These are phyloP conservation scores for Anacardium occidentale DNA, from an alignment of 345 rosid species.

Conservation along the genomic window DNA sequence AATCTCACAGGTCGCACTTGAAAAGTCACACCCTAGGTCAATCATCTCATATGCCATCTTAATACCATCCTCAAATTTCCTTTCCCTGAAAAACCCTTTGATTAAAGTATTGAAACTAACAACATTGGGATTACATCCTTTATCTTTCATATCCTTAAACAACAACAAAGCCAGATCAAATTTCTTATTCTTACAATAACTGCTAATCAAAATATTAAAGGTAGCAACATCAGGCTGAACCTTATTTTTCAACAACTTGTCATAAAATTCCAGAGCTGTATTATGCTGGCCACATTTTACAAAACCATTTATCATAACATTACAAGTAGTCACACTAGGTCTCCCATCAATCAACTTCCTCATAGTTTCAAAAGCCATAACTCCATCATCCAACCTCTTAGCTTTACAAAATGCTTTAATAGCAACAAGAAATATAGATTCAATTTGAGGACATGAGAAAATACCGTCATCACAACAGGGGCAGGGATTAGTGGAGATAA, in stretches of 20 bases:
- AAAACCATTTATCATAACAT: slow-evolving; percentile 65
- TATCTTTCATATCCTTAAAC: slow-evolving; percentile 76
- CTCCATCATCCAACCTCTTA: slow-evolving; percentile 54
- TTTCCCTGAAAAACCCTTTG: slow-evolving; percentile 56
- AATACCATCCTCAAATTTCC: slow-evolving; percentile 61
- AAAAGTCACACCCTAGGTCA: slow-evolving; percentile 55
- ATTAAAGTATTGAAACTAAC: slow-evolving; percentile 84
- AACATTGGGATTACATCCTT: slow-evolving; percentile 72
- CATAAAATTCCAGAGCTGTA: slow-evolving; percentile 48
- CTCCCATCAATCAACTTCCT: slow-evolving; percentile 71
- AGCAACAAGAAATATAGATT: slow-evolving; percentile 53
- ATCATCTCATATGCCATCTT: slow-evolving; percentile 84
- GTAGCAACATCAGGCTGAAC: slow-evolving; percentile 72
- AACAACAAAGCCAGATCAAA: slow-evolving; percentile 60
- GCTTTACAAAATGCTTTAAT: slow-evolving; percentile 57
- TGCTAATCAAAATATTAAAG: slow-evolving; percentile 68
- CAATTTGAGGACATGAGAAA: slow-evolving; percentile 77
- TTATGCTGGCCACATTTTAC: slow-evolving; percentile 54
- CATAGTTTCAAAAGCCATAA: slow-evolving; percentile 61
- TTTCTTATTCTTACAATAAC: slow-evolving; percentile 51
- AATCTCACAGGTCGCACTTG: slow-evolving; percentile 78
- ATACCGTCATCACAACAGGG: slow-evolving; percentile 77
- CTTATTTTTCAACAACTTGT: slow-evolving; percentile 60
- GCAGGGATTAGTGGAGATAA: slow-evolving; percentile 61
- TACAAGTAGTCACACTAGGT: slow-evolving; percentile 51